These are phyloP conservation scores for Populus euphratica DNA, from an alignment of 345 rosid species.

Conservation along the genomic window DNA sequence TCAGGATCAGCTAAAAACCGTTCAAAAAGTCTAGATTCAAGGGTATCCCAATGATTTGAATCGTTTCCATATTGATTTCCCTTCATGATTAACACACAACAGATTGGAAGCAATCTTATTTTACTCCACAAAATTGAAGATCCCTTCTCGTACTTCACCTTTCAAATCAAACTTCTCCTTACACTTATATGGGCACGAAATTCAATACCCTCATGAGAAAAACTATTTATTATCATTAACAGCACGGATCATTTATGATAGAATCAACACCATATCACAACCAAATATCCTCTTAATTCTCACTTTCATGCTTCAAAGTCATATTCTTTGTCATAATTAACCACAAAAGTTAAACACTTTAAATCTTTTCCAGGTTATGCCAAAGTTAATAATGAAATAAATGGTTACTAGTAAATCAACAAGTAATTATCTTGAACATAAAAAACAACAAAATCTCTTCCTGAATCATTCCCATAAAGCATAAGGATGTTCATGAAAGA, in stretches of 20 bases:
- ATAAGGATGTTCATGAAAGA: background rate
- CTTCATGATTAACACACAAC: background rate
- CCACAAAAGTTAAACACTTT: background rate
- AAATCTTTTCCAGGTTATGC: background rate
- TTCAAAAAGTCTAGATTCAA: background rate
- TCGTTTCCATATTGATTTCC: background rate
- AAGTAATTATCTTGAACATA: background rate
- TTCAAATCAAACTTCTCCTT: background rate
- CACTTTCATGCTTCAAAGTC: no score
- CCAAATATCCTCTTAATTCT: background rate
- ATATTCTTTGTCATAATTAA: background rate
- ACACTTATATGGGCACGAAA: background rate
- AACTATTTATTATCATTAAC: background rate
- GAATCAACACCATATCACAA: background rate
- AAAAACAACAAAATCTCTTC: background rate
- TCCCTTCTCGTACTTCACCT: background rate
- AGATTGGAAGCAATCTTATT: background rate
- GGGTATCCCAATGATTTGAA: background rate
- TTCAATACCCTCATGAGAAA: background rate
- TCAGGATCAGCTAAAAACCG: background rate
- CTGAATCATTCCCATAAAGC: background rate
- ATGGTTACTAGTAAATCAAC: background rate
- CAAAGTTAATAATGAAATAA: background rate
- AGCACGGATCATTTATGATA: background rate
- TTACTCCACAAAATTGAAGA: background rate